Percentiles rank a stretch among this genome's conserved stretches.
phyloP scores from a whole-genome alignment of 371 early-diverging fungal species.

The Saksenaea vasiformis region DNA sequence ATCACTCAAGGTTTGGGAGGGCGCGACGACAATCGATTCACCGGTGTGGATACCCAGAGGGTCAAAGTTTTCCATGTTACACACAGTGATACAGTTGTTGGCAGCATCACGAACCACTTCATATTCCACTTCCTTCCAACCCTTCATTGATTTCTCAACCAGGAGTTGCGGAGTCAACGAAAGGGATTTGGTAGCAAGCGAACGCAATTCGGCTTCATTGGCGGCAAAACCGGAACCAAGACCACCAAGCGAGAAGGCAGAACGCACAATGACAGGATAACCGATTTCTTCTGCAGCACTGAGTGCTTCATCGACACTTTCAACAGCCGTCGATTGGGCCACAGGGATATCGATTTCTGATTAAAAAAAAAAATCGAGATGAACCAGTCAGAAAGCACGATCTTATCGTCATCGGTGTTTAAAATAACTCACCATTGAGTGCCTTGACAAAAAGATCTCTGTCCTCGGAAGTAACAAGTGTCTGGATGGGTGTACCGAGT shows the following conservation, averaged over 20 bases:
- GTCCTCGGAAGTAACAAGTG: conserved; percentile 89
- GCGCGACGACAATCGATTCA: conserved; percentile 96
- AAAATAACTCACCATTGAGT: conserved; percentile 61
- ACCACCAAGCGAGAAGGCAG: conserved; percentile 94
- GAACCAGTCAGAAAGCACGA: conserved; percentile 9
- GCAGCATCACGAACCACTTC: conserved; percentile 96
- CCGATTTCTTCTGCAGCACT: conserved; percentile 81
- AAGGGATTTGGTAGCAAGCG: conserved; percentile 79
- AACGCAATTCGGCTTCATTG: conserved; percentile 70
- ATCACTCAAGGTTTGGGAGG: conserved; percentile 91
- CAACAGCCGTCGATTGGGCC: conserved; percentile 84
- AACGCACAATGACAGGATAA: conserved; percentile 92
- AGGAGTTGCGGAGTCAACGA: conserved; percentile 86
- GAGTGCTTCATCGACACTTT: conserved; percentile 80
- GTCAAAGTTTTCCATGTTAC: conserved; percentile 99
- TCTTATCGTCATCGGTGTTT: conserved; percentile 12
- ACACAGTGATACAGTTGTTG: conserved; percentile 96
- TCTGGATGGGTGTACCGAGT: conserved; percentile 91
- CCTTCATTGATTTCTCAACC: conserved; percentile 94
- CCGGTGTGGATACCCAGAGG: conserved; percentile 96
- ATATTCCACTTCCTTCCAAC: conserved; percentile 98
- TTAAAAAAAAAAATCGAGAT: conserved; percentile 15
- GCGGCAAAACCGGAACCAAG: conserved; percentile 95
- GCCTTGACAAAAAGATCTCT: conserved; percentile 93
- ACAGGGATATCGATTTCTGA: conserved; percentile 83